Conservation (phyloP, 805 yeast species). For the Starmera dryadoides region DNA sequence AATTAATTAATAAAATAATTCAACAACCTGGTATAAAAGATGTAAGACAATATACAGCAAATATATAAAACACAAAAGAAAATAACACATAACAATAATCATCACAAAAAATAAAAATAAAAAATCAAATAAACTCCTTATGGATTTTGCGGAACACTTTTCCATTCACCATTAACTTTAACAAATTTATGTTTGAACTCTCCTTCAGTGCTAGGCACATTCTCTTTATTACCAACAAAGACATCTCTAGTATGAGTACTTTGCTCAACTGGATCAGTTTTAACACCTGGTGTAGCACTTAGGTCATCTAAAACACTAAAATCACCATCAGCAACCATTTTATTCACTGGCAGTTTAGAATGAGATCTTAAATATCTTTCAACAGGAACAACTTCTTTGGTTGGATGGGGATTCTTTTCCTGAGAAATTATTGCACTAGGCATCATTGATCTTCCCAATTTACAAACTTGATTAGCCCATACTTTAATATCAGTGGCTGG, state of each 20-base stretch:
- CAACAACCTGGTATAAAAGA: too few relatives aligned
- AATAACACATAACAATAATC: background rate
- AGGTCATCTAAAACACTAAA: background rate
- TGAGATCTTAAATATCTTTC: constrained; percentile 10
- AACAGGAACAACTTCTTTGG: background rate
- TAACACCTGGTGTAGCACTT: constrained; percentile 4
- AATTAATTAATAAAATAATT: too few relatives aligned
- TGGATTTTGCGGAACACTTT: background rate
- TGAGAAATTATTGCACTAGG: constrained; percentile 27
- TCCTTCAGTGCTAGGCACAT: constrained; percentile 2
- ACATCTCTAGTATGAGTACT: background rate
- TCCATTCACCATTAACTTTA: constrained; percentile 11
- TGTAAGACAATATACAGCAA: too few relatives aligned
- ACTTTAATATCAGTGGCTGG: constrained; percentile 44
- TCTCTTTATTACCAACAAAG: background rate
- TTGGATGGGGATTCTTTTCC: background rate
- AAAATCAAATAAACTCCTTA: background rate
- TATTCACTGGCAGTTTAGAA: constrained; percentile 6
- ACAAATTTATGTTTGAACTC: constrained; percentile 11
- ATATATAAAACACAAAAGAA: too few relatives aligned
- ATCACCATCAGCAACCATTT: constrained; percentile 10
- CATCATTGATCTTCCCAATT: constrained; percentile 55
- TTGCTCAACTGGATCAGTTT: constrained; percentile 4
- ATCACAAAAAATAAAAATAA: background rate
- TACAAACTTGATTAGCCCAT: constrained; percentile 61